Evolutionary conservation across 129 eudicot species (phyloP).

Genomic region (Deinandra increscens): DNA sequence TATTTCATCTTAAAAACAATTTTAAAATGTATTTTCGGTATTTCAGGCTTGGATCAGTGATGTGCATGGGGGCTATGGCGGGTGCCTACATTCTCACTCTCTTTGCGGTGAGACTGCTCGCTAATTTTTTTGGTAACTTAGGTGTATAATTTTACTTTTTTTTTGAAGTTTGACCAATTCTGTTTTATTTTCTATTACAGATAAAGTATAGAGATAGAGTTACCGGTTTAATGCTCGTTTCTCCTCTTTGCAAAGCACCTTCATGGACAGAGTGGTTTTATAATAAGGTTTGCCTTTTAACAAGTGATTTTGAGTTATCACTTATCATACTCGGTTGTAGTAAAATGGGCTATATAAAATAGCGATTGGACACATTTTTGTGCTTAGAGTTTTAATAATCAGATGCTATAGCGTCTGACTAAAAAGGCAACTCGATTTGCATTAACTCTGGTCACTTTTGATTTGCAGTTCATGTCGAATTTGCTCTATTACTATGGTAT

Average conservation of each 20-base stretch:
- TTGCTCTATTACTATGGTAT: slow-evolving; percentile 86
- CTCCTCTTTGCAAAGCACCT: slow-evolving; percentile 93
- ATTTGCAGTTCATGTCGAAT: slow-evolving; percentile 78
- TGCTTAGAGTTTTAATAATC: background rate
- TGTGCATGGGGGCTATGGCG: slow-evolving; percentile 98
- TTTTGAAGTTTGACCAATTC: slow-evolving; percentile 11
- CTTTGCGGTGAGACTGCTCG: slow-evolving; percentile 65
- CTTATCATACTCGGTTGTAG: background rate
- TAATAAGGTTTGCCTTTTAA: slow-evolving; percentile 59
- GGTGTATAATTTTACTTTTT: background rate
- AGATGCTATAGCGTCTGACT: background rate
- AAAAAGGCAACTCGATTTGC: background rate
- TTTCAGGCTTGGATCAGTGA: slow-evolving; percentile 89
- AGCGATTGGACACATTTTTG: background rate
- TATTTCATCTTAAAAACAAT: background rate
- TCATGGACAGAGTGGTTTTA: slow-evolving; percentile 97
- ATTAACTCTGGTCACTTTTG: background rate
- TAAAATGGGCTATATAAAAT: background rate
- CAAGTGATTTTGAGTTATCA: background rate
- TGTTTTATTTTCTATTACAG: slow-evolving; percentile 39
- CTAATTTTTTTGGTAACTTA: background rate
- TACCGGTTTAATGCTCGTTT: slow-evolving; percentile 86
- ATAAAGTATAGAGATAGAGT: slow-evolving; percentile 82
- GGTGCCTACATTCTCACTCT: slow-evolving; percentile 93
- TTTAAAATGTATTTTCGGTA: background rate